phyloP scores from a whole-genome alignment of 225 moss, liverwort and hornwort genomes.

The Bryum argenteum region DNA sequence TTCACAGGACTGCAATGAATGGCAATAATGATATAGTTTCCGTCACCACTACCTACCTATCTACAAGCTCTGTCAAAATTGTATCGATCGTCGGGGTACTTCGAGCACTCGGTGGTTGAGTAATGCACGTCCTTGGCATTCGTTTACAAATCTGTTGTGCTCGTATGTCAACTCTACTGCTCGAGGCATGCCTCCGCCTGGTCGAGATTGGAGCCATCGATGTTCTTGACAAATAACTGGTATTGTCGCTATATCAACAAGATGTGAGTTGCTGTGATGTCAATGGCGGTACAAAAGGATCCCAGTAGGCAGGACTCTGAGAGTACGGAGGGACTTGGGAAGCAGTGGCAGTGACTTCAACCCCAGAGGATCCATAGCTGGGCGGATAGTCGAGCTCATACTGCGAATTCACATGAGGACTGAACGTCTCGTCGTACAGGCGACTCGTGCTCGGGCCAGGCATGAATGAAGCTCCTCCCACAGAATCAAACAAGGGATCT shows the following conservation, averaged over 20 bases:
- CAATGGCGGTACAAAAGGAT: conserved; percentile 43
- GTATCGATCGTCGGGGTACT: conserved; percentile 2
- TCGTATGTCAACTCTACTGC: too few relatives aligned
- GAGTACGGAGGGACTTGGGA: conserved; percentile 42
- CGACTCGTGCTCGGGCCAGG: conserved; percentile 26
- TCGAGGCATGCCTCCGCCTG: not conserved
- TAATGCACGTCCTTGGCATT: not conserved
- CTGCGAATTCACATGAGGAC: conserved; percentile 32
- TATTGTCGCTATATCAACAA: conserved; percentile 26
- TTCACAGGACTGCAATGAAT: conserved; percentile 32
- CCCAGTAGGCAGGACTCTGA: conserved; percentile 47
- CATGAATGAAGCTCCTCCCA: conserved; percentile 20
- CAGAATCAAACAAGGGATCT: conserved; percentile 27
- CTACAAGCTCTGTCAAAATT: conserved; percentile 41
- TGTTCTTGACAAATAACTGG: not conserved
- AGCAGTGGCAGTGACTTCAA: conserved; percentile 17
- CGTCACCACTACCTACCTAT: conserved; percentile 25
- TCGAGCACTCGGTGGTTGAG: not conserved
- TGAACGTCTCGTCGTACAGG: conserved; percentile 37
- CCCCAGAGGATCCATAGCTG: conserved; percentile 42
- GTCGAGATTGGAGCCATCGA: not conserved
- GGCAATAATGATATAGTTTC: conserved; percentile 16
- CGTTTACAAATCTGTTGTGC: not conserved
- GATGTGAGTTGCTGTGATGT: conserved; percentile 47
- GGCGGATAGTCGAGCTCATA: conserved; percentile 40